These are phyloP conservation scores for Toxoplasma gondii DNA, from an alignment of 169 alveolate species.

Conservation along the genomic window DNA sequence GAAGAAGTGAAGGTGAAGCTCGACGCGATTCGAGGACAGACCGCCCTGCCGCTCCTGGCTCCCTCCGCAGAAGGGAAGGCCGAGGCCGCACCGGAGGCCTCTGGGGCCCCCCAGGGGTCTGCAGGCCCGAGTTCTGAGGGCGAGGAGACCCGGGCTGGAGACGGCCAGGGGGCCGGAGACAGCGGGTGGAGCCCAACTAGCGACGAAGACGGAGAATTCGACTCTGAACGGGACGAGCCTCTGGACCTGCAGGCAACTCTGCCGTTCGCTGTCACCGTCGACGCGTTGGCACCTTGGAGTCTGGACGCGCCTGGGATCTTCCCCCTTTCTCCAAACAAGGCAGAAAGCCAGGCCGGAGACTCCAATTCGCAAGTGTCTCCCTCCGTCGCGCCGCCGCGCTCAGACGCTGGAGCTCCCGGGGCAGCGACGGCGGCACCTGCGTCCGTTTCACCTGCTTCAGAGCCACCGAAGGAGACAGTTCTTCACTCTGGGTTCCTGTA, in stretches of 20 bases:
- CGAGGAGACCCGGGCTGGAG: neutral
- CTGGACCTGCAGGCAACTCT: neutral
- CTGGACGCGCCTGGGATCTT: neutral
- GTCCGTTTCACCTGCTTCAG: neutral
- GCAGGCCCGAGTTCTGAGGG: neutral
- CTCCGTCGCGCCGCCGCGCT: neutral
- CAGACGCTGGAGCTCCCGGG: neutral
- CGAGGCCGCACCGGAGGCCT: neutral
- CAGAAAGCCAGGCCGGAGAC: neutral
- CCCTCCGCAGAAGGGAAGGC: slow-evolving; percentile 8
- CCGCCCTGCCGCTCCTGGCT: slow-evolving; percentile 32
- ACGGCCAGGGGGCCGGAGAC: neutral
- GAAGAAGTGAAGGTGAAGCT: slow-evolving; percentile 74
- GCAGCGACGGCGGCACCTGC: neutral
- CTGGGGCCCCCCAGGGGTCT: neutral
- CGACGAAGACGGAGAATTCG: neutral
- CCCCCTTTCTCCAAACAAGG: neutral
- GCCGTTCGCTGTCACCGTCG: neutral
- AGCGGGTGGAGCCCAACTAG: neutral
- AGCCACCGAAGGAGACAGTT: neutral
- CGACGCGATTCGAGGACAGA: slow-evolving; percentile 36
- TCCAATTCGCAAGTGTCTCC: neutral
- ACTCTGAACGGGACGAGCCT: neutral
- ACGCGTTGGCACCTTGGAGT: neutral
- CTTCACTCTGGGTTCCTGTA: slow-evolving; percentile 1